A percentile compares a stretch with the other conserved stretches of the same genome.
Evolutionary conservation across 257 asterid genomes (phyloP).

Genomic region (Przewalskia tangutica): DNA sequence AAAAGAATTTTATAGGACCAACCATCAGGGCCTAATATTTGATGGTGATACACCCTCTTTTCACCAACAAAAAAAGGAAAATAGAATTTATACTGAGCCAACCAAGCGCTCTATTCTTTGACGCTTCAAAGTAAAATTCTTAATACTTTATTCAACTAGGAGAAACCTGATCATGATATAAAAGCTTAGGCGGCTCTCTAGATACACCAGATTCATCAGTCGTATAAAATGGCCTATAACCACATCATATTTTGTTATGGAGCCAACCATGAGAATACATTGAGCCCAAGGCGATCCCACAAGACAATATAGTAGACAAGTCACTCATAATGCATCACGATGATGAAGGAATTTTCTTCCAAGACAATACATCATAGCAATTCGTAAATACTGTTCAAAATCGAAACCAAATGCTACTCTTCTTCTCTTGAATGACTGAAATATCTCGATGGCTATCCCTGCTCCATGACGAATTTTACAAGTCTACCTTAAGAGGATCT

Average conservation of each 20-base stretch:
- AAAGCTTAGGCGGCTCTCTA: neutral
- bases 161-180: neutral
- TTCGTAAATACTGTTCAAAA: neutral
- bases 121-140: neutral
- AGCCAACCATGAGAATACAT: neutral
- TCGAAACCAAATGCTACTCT: constrained; percentile 1
- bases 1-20: neutral
- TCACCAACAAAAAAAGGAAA: neutral
- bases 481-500: constrained; percentile 6
- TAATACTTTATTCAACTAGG: constrained; percentile 2
- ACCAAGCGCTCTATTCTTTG: neutral
- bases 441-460: constrained; percentile 1
- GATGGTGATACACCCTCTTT: neutral
- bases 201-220: constrained; percentile 3
- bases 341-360: neutral
- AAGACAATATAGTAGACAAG: neutral
- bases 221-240: neutral
- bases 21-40: constrained; percentile 4
- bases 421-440: constrained; percentile 1
- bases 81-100: neutral
- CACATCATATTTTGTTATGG: neutral
- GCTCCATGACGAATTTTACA: neutral
- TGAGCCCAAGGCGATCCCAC: neutral
- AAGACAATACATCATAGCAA: neutral
- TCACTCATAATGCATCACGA: neutral